phyloP scores from a whole-genome alignment of 306 rosid genomes.

The Lathyrus sativus region DNA sequence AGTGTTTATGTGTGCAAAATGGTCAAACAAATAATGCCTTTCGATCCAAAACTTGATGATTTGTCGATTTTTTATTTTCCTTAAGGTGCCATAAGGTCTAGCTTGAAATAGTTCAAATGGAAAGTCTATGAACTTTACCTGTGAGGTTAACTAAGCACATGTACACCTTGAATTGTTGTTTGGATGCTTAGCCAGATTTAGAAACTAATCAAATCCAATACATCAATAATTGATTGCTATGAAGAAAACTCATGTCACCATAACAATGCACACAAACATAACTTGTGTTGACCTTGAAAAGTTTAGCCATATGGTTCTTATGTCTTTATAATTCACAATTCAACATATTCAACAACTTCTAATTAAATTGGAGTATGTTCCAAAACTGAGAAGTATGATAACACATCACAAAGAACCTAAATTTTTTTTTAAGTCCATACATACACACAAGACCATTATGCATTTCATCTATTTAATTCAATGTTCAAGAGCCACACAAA shows the following conservation, averaged over 20 bases:
- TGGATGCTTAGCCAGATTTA: constrained; percentile 19
- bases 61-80: constrained; percentile 7
- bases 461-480: constrained; percentile 10
- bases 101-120: neutral
- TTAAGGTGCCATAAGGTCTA: constrained; percentile 6
- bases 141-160: constrained; percentile 25
- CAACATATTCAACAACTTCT: neutral
- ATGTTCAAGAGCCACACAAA: constrained; percentile 18
- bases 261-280: constrained; percentile 22
- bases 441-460: neutral
- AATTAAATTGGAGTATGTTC: neutral
- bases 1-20: neutral
- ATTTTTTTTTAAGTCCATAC: constrained; percentile 3
- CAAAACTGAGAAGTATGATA: neutral
- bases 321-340: neutral
- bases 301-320: neutral
- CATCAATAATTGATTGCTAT: constrained; percentile 28
- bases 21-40: constrained; percentile 15
- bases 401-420: neutral
- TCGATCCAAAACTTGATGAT: constrained; percentile 26
- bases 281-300: neutral
- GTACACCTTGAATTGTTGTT: constrained; percentile 17
- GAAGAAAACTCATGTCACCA: constrained; percentile 14
- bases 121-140: constrained; percentile 14
- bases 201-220: constrained; percentile 28